phyloP scores from a whole-genome alignment of 169 alveolate genomes.

The Eimeria sp. region DNA sequence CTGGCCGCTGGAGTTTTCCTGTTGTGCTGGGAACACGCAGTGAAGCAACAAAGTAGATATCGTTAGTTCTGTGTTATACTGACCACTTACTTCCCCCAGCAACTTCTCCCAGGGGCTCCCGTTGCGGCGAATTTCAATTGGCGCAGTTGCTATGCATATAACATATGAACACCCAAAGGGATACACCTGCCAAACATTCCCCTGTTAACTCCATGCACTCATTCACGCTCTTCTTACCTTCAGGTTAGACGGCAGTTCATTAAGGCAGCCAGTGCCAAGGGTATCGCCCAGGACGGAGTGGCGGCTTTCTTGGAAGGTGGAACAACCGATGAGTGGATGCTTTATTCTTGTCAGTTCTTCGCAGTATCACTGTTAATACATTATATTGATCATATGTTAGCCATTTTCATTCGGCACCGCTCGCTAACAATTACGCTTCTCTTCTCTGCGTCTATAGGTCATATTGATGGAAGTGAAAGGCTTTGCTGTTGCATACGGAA shows the following conservation, averaged over 20 bases:
- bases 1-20: not conserved
- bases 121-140: not conserved
- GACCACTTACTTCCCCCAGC: not conserved
- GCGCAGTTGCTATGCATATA: not conserved
- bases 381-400: not conserved
- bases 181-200: not conserved
- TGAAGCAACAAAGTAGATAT: not conserved
- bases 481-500: not conserved
- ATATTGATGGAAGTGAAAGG: not conserved
- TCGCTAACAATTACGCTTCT: not conserved
- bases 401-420: not conserved
- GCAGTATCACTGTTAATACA: not conserved
- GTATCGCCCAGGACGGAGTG: not conserved
- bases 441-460: not conserved
- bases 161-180: not conserved
- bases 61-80: not conserved
- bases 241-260: conserved; percentile 56
- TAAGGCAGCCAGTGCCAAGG: not conserved
- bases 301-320: conserved; percentile 76
- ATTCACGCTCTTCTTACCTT: not conserved
- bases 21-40: not conserved
- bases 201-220: not conserved
- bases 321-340: conserved; percentile 77
- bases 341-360: conserved; percentile 49
- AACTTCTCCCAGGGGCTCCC: not conserved